A percentile compares a stretch with the other conserved stretches of the same genome.
These are phyloP conservation scores for Strobilomyces dryophilus DNA, from an alignment of 768 basidiomycete species.

Conservation along the genomic window DNA sequence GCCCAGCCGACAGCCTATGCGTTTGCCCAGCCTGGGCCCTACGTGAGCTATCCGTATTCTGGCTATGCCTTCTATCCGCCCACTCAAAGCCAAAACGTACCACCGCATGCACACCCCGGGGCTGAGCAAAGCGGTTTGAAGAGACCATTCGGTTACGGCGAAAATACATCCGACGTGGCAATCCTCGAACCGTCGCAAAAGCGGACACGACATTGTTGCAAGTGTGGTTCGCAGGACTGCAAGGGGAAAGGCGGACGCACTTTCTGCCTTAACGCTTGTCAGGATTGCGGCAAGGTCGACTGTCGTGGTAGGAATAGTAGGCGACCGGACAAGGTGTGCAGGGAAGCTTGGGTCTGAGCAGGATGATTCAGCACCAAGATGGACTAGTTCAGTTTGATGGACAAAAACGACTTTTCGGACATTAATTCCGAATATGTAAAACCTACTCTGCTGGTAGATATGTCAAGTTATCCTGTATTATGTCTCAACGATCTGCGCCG, in stretches of 20 bases:
- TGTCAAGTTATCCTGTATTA: slow-evolving; percentile 1
- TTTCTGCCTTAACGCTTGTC: slow-evolving; percentile 71
- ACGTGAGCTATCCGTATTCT: slow-evolving; percentile 36
- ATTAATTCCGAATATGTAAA: slow-evolving; percentile 9
- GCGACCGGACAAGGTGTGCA: slow-evolving; percentile 70
- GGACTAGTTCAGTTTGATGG: not conserved
- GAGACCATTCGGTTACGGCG: slow-evolving; percentile 27
- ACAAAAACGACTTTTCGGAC: not conserved
- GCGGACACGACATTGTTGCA: slow-evolving; percentile 75
- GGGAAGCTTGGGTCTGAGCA: slow-evolving; percentile 45
- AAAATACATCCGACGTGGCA: slow-evolving; percentile 21
- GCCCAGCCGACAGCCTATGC: slow-evolving; percentile 29
- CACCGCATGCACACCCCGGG: slow-evolving; percentile 23
- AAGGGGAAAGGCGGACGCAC: slow-evolving; percentile 78
- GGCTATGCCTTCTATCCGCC: slow-evolving; percentile 31
- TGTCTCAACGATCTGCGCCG: not conserved
- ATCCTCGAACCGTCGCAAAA: slow-evolving; percentile 43
- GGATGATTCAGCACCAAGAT: not conserved
- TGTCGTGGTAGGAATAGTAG: slow-evolving; percentile 77
- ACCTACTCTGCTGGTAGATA: slow-evolving; percentile 7
- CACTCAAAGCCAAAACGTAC: slow-evolving; percentile 19
- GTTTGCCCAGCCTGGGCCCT: slow-evolving; percentile 29
- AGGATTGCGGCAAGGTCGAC: slow-evolving; percentile 79
- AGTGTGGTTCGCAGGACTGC: slow-evolving; percentile 77
- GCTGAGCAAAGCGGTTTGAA: slow-evolving; percentile 27